phyloP scores from a whole-genome alignment of 805 yeast genomes.

The Starmerella ratchasimensis region DNA sequence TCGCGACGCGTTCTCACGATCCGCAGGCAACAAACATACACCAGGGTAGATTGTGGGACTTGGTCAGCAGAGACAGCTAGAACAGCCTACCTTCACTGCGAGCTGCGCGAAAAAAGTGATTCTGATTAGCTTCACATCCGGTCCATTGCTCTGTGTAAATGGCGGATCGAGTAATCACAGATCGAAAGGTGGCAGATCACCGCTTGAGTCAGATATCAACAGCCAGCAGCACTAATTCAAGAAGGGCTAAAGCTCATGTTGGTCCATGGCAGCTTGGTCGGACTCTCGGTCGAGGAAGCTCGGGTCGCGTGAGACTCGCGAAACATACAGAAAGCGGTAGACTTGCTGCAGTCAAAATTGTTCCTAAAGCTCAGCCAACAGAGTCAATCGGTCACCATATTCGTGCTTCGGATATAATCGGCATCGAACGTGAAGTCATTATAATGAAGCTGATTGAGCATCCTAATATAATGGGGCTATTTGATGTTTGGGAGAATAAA shows the following conservation, averaged over 20 bases:
- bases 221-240: constrained; percentile 28
- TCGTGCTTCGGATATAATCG: constrained; percentile 45
- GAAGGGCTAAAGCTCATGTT: constrained; percentile 44
- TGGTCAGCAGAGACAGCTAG: too few species aligned
- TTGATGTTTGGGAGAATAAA: constrained; percentile 96
- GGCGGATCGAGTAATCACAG: constrained; percentile 10
- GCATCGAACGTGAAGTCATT: constrained; percentile 92
- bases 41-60: too few species aligned
- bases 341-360: constrained; percentile 92
- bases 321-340: constrained; percentile 72
- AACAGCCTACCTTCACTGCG: too few species aligned
- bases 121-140: background rate
- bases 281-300: constrained; percentile 91
- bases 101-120: too few species aligned
- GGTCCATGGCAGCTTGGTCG: constrained; percentile 97
- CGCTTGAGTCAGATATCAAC: constrained; percentile 21
- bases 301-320: constrained; percentile 89
- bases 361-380: constrained; percentile 61
- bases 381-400: constrained; percentile 4
- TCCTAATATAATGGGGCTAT: constrained; percentile 81
- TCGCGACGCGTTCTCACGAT: too few species aligned
- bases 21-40: too few species aligned
- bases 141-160: background rate
- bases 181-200: constrained; percentile 16
- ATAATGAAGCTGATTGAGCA: constrained; percentile 93